Evolutionary conservation across 768 basidiomycete genomes (phyloP).

Genomic region (Tephrocybe sp.): DNA sequence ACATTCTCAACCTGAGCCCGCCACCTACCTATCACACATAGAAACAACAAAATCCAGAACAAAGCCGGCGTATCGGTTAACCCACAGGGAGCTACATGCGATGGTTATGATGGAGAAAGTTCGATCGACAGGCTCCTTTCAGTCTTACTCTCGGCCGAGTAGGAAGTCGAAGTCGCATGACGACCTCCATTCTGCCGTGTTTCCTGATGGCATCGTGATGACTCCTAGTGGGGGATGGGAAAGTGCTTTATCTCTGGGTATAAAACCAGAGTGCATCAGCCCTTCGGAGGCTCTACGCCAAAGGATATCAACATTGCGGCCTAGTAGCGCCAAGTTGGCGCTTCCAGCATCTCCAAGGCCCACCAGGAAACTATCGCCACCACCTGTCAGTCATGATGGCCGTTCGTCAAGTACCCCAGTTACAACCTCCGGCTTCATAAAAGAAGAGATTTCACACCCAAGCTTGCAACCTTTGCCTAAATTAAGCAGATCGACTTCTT

Average conservation of each 20-base stretch:
- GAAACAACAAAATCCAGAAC: not conserved
- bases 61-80: constrained; percentile 20
- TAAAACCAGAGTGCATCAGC: not conserved
- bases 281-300: constrained; percentile 6
- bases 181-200: constrained; percentile 34
- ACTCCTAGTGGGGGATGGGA: constrained; percentile 26
- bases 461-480: not conserved
- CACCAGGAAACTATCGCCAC: constrained; percentile 3
- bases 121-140: constrained; percentile 9
- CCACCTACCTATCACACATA: constrained; percentile 1
- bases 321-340: not conserved
- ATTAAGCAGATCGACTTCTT: constrained; percentile 10
- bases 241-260: not conserved
- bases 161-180: constrained; percentile 24
- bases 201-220: constrained; percentile 24
- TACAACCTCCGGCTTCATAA: constrained; percentile 1
- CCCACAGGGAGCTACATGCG: constrained; percentile 34
- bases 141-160: not conserved
- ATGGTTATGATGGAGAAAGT: constrained; percentile 36
- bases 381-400: constrained; percentile 1
- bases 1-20: not conserved
- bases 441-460: not conserved
- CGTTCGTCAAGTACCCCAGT: constrained; percentile 12
- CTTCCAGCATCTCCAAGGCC: constrained; percentile 6
- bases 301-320: not conserved